These are phyloP conservation scores for Naganishia onofrii DNA, from an alignment of 768 basidiomycete species.

Conservation along the genomic window DNA sequence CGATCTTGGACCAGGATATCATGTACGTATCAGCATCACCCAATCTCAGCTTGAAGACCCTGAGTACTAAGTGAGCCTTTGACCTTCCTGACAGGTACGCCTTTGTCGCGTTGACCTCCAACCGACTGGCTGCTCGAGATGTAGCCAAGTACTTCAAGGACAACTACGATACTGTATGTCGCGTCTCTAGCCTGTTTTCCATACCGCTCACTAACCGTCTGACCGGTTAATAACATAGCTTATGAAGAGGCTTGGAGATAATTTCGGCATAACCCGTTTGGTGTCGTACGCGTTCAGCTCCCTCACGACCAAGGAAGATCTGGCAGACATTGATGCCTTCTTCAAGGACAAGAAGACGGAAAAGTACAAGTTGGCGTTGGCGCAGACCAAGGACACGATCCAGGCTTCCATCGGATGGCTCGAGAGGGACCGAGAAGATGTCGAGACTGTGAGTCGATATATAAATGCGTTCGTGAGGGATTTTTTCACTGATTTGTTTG, in stretches of 20 bases:
- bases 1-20: conserved; percentile 55
- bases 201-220: neutral
- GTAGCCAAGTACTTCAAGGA: conserved; percentile 66
- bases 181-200: conserved; percentile 11
- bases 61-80: conserved; percentile 39
- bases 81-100: conserved; percentile 51
- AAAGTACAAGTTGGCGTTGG: conserved; percentile 46
- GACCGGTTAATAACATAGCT: conserved; percentile 30
- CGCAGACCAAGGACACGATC: conserved; percentile 51
- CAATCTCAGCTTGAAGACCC: too few species aligned
- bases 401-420: conserved; percentile 50
- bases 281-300: conserved; percentile 54
- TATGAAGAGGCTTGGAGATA: conserved; percentile 69
- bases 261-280: conserved; percentile 51
- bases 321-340: conserved; percentile 63
- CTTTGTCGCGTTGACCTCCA: conserved; percentile 59
- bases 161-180: conserved; percentile 64
- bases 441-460: conserved; percentile 43
- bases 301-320: conserved; percentile 69
- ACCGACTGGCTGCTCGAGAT: conserved; percentile 60
- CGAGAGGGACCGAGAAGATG: conserved; percentile 47
- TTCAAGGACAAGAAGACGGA: conserved; percentile 63
- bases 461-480: neutral
- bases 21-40: conserved; percentile 21
- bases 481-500: neutral